phyloP scores from a whole-genome alignment of 2,329 filamentous ascomycete genomes.

The Fusarium sulawesiense region DNA sequence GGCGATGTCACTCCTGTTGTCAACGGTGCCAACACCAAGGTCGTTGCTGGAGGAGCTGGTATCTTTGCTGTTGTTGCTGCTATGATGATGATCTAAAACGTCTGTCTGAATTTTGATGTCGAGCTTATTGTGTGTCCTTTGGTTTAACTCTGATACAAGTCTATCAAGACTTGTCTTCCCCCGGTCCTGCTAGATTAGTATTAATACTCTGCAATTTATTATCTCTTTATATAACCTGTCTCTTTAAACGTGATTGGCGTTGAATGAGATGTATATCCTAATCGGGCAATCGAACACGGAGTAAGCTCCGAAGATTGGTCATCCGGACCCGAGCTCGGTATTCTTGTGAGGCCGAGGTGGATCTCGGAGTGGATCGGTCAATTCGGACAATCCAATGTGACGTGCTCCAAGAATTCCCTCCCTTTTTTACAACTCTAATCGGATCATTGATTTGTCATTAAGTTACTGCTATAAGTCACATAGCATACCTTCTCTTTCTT shows the following conservation, averaged over 20 bases:
- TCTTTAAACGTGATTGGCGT: background rate
- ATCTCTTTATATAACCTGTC: too few relatives aligned
- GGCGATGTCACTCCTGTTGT: conserved; percentile 15
- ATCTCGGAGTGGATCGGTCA: conserved; percentile 1
- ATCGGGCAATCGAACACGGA: conserved; percentile 1
- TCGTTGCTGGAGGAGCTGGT: conserved; percentile 14
- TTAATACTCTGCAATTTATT: background rate
- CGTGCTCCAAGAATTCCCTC: background rate
- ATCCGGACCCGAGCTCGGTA: conserved; percentile 1
- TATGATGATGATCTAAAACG: conserved; percentile 15
- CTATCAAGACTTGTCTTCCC: too few relatives aligned
- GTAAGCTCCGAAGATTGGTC: conserved; percentile 1
- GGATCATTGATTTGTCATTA: background rate
- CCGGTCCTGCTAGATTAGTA: background rate
- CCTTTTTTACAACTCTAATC: background rate
- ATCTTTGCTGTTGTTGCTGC: conserved; percentile 15
- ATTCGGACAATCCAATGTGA: conserved; percentile 8
- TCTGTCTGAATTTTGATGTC: background rate
- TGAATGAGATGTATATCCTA: background rate
- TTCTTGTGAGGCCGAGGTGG: conserved; percentile 23
- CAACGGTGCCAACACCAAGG: conserved; percentile 25
- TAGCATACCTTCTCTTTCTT: background rate
- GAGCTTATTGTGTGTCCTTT: background rate
- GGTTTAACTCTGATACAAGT: background rate
- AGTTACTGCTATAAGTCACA: background rate